A percentile compares a stretch with the other conserved stretches of the same genome.
Evolutionary conservation across 192 early-diverging fungal species (phyloP).

Genomic region (Linnemannia schmuckeri): DNA sequence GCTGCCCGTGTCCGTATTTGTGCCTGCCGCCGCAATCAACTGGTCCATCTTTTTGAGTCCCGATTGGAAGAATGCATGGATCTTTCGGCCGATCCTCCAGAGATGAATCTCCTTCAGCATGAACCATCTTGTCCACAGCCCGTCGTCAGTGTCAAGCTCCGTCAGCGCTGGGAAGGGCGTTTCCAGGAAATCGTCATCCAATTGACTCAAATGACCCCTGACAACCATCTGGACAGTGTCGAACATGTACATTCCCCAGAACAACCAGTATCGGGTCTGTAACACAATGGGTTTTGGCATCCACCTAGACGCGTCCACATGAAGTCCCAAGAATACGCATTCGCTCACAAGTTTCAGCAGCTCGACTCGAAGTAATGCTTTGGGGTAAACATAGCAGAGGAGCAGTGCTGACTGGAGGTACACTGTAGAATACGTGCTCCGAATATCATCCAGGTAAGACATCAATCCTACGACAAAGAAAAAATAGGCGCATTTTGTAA

Average conservation of each 20-base stretch:
- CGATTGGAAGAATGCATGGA: conserved; percentile 45
- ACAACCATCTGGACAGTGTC: conserved; percentile 42
- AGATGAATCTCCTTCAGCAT: conserved; percentile 51
- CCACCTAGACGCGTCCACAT: conserved; percentile 43
- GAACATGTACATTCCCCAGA: conserved; percentile 50
- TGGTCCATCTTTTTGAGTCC: conserved; percentile 40
- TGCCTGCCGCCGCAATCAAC: conserved; percentile 15
- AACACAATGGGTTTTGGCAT: conserved; percentile 51
- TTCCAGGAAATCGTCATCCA: conserved; percentile 46
- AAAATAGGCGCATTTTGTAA: not conserved
- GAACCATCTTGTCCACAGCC: conserved; percentile 54
- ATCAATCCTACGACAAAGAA: conserved; percentile 27
- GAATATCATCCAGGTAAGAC: conserved; percentile 41
- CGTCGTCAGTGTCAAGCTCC: conserved; percentile 45
- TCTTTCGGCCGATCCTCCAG: conserved; percentile 46
- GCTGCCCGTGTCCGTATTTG: not conserved
- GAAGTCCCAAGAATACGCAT: conserved; percentile 33
- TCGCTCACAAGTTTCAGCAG: conserved; percentile 43
- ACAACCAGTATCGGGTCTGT: conserved; percentile 49
- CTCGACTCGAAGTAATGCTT: conserved; percentile 40
- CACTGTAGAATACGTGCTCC: conserved; percentile 35
- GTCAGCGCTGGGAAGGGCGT: conserved; percentile 40
- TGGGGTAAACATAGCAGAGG: conserved; percentile 51
- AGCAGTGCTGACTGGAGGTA: conserved; percentile 40
- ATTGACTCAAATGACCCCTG: conserved; percentile 42